Base-by-base conservation (phyloP, 441 rosid species). In the Rhodomyrtus psidioides region DNA sequence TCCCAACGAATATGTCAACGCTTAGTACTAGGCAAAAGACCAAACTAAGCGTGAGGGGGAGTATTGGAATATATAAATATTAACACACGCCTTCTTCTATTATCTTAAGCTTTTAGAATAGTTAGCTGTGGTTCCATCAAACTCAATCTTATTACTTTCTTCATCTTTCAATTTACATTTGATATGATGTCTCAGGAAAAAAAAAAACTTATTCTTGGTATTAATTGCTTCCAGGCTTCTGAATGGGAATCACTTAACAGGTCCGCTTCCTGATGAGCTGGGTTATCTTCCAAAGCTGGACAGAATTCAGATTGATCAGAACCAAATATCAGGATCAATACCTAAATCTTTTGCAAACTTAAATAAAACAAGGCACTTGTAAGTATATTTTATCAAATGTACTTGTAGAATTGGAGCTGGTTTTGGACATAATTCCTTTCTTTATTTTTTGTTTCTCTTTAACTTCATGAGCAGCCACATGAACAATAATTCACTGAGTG, bases 401-500 rank as follows among this genome's bases (percentile, higher is more conserved):
- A 17, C 58, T 82, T 15, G 21, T 15, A 53, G 13, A 49, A 27
- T 28, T 59, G 85, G 39, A 49, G 55, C 56, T 57, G 62, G 17
- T 39, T 84, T 55, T 46, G 55, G 55, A 53, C 79, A 42, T 56
- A 55, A 26, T 14, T 46, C 53, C 74, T 81, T 79, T 58, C 30
- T 84, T 90, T 39, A 82, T 84, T 26, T 79, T 46, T 44, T 42
- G 83, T 55, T 87, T 84, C 74, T 89, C 88, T 86, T 57, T 70
- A 87, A 81, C 83, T 86, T 84, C 70, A 81, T 90, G 87, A 87
- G 86, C 94, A 97, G 99, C 93, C 99, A 97, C 92, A 94, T 97
- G 99, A 97, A 97, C 89, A 97, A 97, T 92, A 97, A 97, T 90
- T 97, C 99, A 74, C 92, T 97, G 53, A 96, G 98, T 58, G 99